These are phyloP conservation scores for Nothopassalora personata DNA, from an alignment of 2,329 filamentous ascomycete species.

Conservation along the genomic window DNA sequence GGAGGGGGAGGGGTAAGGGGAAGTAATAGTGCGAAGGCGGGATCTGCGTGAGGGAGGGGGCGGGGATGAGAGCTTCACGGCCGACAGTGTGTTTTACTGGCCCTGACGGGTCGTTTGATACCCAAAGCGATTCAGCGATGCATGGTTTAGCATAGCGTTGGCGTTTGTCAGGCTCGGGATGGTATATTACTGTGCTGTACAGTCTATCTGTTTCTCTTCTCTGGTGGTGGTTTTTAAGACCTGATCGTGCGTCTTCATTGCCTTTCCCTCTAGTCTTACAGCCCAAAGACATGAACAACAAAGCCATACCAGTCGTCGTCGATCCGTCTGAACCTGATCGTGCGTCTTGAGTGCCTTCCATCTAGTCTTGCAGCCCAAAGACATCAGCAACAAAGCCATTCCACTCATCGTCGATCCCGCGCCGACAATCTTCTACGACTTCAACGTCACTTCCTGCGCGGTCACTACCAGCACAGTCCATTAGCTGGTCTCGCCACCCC, in stretches of 20 bases:
- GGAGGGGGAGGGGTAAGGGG: constrained; percentile 41
- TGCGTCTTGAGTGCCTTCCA: too few relatives aligned
- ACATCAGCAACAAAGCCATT: too few relatives aligned
- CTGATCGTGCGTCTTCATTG: too few relatives aligned
- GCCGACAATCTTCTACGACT: too few relatives aligned
- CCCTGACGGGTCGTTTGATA: neutral
- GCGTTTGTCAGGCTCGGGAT: neutral
- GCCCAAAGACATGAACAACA: too few relatives aligned
- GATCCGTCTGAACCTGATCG: too few relatives aligned
- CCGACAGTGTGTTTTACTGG: neutral
- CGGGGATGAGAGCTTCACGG: neutral
- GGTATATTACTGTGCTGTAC: neutral
- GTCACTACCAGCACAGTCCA: neutral
- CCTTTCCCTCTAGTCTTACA: too few relatives aligned
- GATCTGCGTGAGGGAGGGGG: neutral
- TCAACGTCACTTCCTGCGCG: too few relatives aligned
- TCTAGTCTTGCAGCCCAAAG: too few relatives aligned
- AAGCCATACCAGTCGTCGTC: too few relatives aligned
- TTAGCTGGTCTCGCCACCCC: neutral
- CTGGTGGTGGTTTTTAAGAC: neutral
- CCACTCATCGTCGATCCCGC: too few relatives aligned
- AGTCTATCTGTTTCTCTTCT: neutral
- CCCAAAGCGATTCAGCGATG: neutral
- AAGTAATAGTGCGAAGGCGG: neutral
- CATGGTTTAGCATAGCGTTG: neutral